Percentiles rank a stretch among this genome's conserved stretches.
Evolutionary conservation across 345 rosid species (phyloP).

Genomic region (Noccaea caerulescens): DNA sequence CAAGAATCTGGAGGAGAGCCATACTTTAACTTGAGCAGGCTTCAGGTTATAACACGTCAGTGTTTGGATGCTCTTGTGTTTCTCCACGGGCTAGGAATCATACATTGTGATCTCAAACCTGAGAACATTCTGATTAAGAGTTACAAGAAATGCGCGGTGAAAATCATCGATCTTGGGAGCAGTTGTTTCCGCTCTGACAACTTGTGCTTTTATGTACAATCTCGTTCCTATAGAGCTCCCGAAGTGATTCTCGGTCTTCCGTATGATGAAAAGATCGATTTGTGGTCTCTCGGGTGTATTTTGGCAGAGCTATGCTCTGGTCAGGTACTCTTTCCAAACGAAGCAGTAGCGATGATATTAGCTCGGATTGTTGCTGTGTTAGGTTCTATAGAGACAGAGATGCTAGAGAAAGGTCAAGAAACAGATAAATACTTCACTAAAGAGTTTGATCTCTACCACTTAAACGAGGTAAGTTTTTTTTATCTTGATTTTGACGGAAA

Average conservation of each 20-base stretch:
- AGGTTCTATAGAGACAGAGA: constrained; percentile 78
- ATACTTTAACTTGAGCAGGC: constrained; percentile 69
- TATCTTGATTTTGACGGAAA: not conserved
- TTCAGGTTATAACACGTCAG: constrained; percentile 85
- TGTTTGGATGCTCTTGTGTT: constrained; percentile 91
- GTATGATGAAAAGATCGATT: constrained; percentile 82
- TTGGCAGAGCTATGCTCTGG: constrained; percentile 92
- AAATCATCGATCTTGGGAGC: constrained; percentile 98
- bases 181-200: constrained; percentile 88
- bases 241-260: constrained; percentile 96
- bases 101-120: constrained; percentile 96
- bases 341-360: constrained; percentile 76
- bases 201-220: constrained; percentile 83
- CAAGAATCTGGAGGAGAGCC: constrained; percentile 80
- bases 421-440: constrained; percentile 81
- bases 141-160: constrained; percentile 74
- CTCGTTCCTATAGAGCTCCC: constrained; percentile 97
- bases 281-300: constrained; percentile 98
- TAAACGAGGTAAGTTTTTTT: constrained; percentile 63
- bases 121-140: constrained; percentile 90
- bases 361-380: constrained; percentile 72
- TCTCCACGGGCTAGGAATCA: constrained; percentile 80
- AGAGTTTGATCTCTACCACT: constrained; percentile 69
- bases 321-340: constrained; percentile 92
- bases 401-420: constrained; percentile 82